These are phyloP conservation scores for Kalmanozyma brasiliensis DNA, from an alignment of 1,284 basidiomycete genomes.

Conservation along the genomic window DNA sequence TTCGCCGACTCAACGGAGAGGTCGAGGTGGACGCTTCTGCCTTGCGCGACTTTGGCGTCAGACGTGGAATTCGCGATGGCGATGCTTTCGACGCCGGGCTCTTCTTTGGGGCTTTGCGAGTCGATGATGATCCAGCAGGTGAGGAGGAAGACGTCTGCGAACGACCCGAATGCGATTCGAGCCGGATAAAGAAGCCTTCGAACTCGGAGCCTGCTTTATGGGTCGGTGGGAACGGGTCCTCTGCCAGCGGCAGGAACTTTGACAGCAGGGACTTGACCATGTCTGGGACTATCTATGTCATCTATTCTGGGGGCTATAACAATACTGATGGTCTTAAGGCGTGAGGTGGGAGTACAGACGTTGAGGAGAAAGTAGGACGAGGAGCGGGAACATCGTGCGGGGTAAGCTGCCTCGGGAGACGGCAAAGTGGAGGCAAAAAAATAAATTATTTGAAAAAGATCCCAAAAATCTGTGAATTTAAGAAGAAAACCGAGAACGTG, in stretches of 20 bases:
- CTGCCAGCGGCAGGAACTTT: conserved; percentile 24
- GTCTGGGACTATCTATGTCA: background rate
- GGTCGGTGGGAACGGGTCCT: conserved; percentile 43
- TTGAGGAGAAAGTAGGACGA: background rate
- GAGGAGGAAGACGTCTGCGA: conserved; percentile 1
- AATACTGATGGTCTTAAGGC: too few relatives aligned
- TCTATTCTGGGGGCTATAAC: too few relatives aligned
- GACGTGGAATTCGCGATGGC: conserved; percentile 27
- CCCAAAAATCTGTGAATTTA: conserved; percentile 11
- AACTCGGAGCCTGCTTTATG: conserved; percentile 45
- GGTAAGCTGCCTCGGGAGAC: conserved; percentile 8
- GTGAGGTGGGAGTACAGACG: background rate
- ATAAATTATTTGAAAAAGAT: background rate
- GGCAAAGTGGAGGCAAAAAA: conserved; percentile 25
- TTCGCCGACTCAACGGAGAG: background rate
- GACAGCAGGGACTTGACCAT: conserved; percentile 9
- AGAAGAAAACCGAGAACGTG: background rate
- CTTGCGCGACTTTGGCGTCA: background rate
- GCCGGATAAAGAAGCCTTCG: conserved; percentile 46
- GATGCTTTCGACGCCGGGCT: background rate
- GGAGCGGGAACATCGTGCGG: background rate
- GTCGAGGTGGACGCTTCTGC: background rate
- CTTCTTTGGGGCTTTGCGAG: background rate
- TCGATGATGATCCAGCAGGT: background rate
- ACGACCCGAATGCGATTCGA: conserved; percentile 36